Conservation (phyloP, 495 filamentous ascomycete genomes). For the Neurospora sublineolata region DNA sequence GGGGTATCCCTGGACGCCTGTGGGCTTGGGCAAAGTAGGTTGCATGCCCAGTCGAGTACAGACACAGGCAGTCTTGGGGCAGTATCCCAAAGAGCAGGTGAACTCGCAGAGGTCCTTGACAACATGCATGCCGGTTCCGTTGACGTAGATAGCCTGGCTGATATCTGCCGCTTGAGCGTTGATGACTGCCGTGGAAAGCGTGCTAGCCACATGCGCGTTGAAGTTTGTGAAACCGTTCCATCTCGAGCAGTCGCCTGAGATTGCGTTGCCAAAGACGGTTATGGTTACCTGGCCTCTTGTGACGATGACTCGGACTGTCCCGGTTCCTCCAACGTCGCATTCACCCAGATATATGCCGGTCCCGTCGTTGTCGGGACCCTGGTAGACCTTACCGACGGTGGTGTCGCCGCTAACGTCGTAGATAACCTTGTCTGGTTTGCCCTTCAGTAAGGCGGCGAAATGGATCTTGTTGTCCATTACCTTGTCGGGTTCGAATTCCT, state of each 20-base stretch:
- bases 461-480: constrained; percentile 27
- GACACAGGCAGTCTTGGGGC: not conserved
- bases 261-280: not conserved
- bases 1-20: not conserved
- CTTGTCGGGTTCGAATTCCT: constrained; percentile 5
- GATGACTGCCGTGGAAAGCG: not conserved
- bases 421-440: not conserved
- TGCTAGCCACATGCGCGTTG: not conserved
- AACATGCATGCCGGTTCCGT: not conserved
- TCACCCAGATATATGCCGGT: not conserved
- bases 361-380: not conserved
- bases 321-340: constrained; percentile 4
- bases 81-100: not conserved
- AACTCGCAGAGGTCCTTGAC: not conserved
- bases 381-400: not conserved
- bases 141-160: not conserved
- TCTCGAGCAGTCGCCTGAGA: not conserved
- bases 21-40: not conserved
- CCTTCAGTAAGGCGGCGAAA: constrained; percentile 22
- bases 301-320: constrained; percentile 27
- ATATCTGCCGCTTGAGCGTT: not conserved
- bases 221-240: not conserved
- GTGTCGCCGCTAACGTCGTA: not conserved
- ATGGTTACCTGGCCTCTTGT: not conserved
- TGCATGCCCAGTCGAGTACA: not conserved